These are phyloP conservation scores for Gymnopus androsaceus DNA, from an alignment of 1,284 basidiomycete genomes.

Conservation along the genomic window DNA sequence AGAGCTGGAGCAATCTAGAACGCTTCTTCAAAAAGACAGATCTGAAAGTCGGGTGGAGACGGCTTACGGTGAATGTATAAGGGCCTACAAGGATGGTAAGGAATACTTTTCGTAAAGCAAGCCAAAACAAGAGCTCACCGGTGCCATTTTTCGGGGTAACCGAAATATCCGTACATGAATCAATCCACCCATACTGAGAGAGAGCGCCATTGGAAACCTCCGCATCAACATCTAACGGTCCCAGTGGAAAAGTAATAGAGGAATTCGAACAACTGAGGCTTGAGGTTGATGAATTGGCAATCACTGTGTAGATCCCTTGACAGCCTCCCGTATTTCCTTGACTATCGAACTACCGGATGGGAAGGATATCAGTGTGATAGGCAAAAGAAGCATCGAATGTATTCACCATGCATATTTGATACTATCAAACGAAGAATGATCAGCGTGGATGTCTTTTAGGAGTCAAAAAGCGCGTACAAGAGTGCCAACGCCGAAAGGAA, in stretches of 20 bases:
- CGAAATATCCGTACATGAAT: conserved; percentile 59
- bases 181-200: conserved; percentile 60
- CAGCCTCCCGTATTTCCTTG: conserved; percentile 63
- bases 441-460: background rate
- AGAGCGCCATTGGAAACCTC: conserved; percentile 47
- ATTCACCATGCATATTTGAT: conserved; percentile 67
- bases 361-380: background rate
- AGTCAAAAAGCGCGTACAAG: conserved; percentile 37
- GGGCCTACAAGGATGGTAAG: conserved; percentile 36
- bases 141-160: conserved; percentile 57
- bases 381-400: background rate
- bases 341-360: conserved; percentile 54
- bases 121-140: background rate
- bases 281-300: conserved; percentile 34
- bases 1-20: conserved; percentile 56
- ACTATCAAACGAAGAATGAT: conserved; percentile 33
- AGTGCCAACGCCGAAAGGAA: conserved; percentile 60
- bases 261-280: conserved; percentile 47
- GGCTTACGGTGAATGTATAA: conserved; percentile 53
- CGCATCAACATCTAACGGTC: conserved; percentile 45
- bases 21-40: background rate
- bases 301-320: conserved; percentile 55
- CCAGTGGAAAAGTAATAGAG: conserved; percentile 39
- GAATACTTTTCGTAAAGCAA: background rate
- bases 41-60: background rate